These are phyloP conservation scores for Dalbergia cochinchinensis DNA, from an alignment of 306 rosid species.

Conservation along the genomic window DNA sequence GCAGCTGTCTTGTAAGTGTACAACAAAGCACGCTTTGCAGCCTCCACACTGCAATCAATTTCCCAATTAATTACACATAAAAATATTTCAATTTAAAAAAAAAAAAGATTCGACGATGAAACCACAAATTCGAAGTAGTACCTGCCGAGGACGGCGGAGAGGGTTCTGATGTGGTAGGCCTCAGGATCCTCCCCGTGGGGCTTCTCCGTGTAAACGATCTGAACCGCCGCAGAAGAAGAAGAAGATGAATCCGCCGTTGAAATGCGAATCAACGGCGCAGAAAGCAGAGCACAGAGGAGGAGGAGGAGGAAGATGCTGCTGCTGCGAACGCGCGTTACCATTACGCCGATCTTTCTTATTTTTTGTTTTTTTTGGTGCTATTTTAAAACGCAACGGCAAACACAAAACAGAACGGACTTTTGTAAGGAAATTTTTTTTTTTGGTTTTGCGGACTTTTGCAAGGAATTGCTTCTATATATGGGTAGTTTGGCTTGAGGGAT, in stretches of 20 bases:
- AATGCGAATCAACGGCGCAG: background rate
- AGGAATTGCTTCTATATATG: background rate
- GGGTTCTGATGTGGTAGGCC: conserved; percentile 87
- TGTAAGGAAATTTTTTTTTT: no score
- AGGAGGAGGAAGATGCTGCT: background rate
- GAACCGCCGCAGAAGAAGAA: conserved; percentile 65
- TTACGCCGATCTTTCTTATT: background rate
- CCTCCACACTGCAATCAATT: conserved; percentile 71
- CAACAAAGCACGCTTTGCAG: conserved; percentile 89
- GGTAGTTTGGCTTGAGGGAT: no score
- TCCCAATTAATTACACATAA: background rate
- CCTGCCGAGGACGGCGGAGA: conserved; percentile 90
- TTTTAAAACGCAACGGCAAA: background rate
- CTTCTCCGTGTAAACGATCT: conserved; percentile 81
- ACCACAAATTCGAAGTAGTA: background rate
- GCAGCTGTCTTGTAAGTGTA: conserved; percentile 91
- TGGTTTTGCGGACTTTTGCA: no score
- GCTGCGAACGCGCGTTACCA: background rate
- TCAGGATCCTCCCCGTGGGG: conserved; percentile 78
- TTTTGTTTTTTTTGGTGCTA: background rate
- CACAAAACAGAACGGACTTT: background rate
- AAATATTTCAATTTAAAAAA: background rate
- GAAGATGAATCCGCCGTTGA: conserved; percentile 4
- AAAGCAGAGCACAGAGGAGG: background rate
- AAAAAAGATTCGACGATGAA: background rate